These are phyloP conservation scores for Trichophyton mentagrophytes DNA, from an alignment of 2,329 filamentous ascomycete genomes.

Conservation along the genomic window DNA sequence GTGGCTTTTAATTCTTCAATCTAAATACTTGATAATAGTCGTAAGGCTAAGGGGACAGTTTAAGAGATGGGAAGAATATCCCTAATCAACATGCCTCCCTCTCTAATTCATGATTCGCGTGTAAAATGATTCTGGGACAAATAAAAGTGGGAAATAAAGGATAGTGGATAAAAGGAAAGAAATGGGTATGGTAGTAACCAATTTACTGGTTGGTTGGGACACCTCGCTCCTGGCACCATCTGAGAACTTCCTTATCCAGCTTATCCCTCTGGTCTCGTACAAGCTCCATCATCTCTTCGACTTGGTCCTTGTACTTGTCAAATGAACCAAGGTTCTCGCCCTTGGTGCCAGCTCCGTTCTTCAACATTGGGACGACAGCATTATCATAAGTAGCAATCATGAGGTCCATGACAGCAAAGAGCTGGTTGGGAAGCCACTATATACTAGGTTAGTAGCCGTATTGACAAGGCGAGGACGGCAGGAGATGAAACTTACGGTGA, in stretches of 20 bases:
- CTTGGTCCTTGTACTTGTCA: conserved; percentile 18
- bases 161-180: background rate
- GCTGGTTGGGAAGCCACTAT: conserved; percentile 40
- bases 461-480: background rate
- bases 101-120: background rate
- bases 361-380: conserved; percentile 24
- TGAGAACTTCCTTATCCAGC: conserved; percentile 32
- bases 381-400: conserved; percentile 31
- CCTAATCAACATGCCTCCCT: background rate
- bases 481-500: conserved; percentile 26
- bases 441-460: background rate
- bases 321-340: conserved; percentile 17
- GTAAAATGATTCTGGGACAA: background rate
- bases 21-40: background rate
- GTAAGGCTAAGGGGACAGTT: no score
- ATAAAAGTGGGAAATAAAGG: background rate
- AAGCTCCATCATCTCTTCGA: conserved; percentile 25
- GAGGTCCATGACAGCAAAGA: conserved; percentile 37
- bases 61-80: background rate
- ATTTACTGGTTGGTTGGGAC: conserved; percentile 10
- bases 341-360: conserved; percentile 13
- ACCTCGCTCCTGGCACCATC: conserved; percentile 35
- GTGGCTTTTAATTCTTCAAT: background rate
- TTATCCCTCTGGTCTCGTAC: conserved; percentile 26
- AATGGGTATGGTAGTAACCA: background rate